Percentiles rank a stretch among this genome's conserved stretches.
Evolutionary conservation across 768 basidiomycete species (phyloP).

Genomic region (Candolleomyces eurysporus): DNA sequence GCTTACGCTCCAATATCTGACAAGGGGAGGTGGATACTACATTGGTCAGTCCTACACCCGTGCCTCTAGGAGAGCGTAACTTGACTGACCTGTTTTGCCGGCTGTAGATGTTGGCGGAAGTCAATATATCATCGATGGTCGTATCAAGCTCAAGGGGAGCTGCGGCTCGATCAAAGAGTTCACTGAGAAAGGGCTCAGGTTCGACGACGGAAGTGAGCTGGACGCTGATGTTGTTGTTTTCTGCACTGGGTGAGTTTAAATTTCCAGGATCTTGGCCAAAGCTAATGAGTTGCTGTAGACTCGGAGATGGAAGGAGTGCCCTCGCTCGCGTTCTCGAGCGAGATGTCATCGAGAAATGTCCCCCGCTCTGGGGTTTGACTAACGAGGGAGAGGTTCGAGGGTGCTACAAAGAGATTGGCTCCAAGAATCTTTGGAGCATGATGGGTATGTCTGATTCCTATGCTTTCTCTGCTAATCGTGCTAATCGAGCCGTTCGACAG

Average conservation of each 20-base stretch:
- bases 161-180: conserved; percentile 44
- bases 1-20: conserved; percentile 3
- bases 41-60: conserved; percentile 1
- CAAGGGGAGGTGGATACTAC: conserved; percentile 14
- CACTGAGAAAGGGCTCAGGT: conserved; percentile 37
- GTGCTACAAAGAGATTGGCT: conserved; percentile 27
- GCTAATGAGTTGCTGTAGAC: conserved; percentile 14
- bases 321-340: conserved; percentile 42
- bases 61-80: neutral
- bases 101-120: conserved; percentile 50
- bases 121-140: conserved; percentile 57
- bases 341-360: conserved; percentile 39
- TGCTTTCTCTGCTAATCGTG: neutral
- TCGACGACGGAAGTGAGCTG: conserved; percentile 44
- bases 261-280: conserved; percentile 50
- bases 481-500: conserved; percentile 18
- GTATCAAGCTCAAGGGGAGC: conserved; percentile 62
- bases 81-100: neutral
- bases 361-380: conserved; percentile 61
- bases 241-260: conserved; percentile 12
- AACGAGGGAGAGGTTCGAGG: conserved; percentile 59
- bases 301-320: conserved; percentile 34
- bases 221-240: conserved; percentile 35
- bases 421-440: conserved; percentile 53
- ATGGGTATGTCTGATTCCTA: conserved; percentile 37